A percentile compares a stretch with the other conserved stretches of the same genome.
Evolutionary conservation across 2,329 filamentous ascomycete genomes (phyloP).

Genomic region (Aspergillus pseudoterreus): DNA sequence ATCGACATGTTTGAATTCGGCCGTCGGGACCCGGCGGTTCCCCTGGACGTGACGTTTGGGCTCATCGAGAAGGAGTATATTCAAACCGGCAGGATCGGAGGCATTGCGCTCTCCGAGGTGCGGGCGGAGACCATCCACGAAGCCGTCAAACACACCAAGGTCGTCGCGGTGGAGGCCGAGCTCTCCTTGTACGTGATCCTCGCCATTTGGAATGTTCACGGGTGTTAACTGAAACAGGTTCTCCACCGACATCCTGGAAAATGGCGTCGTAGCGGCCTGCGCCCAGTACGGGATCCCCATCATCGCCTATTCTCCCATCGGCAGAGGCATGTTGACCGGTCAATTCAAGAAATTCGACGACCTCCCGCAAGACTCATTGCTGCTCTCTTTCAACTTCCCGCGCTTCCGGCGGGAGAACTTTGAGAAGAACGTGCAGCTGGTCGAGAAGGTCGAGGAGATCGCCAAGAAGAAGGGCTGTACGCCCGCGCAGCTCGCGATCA

Average conservation of each 20-base stretch:
- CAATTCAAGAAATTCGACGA: conserved; percentile 52
- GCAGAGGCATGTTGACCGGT: conserved; percentile 56
- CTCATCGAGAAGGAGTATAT: conserved; percentile 6
- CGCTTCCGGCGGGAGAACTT: conserved; percentile 63
- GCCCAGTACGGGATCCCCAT: conserved; percentile 65
- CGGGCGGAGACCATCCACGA: conserved; percentile 8
- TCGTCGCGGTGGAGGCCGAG: conserved; percentile 6
- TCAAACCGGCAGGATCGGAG: conserved; percentile 10
- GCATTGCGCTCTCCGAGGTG: conserved; percentile 7
- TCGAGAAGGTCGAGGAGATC: conserved; percentile 54
- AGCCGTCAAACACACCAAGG: conserved; percentile 4
- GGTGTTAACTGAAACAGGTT: not conserved
- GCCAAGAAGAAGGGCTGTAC: conserved; percentile 60
- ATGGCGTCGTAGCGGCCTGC: conserved; percentile 51
- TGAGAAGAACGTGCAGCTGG: conserved; percentile 61
- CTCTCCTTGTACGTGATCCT: not conserved
- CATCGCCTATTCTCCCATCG: conserved; percentile 69
- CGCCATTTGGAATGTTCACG: not conserved
- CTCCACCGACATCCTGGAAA: conserved; percentile 8
- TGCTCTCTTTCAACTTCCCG: conserved; percentile 37
- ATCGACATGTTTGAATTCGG: conserved; percentile 13
- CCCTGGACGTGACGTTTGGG: conserved; percentile 5
- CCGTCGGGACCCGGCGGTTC: conserved; percentile 5
- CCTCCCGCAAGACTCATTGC: conserved; percentile 50
- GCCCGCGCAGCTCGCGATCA: conserved; percentile 62